These are phyloP conservation scores for Fremontodendron californicum DNA, from an alignment of 345 rosid species.

Conservation along the genomic window DNA sequence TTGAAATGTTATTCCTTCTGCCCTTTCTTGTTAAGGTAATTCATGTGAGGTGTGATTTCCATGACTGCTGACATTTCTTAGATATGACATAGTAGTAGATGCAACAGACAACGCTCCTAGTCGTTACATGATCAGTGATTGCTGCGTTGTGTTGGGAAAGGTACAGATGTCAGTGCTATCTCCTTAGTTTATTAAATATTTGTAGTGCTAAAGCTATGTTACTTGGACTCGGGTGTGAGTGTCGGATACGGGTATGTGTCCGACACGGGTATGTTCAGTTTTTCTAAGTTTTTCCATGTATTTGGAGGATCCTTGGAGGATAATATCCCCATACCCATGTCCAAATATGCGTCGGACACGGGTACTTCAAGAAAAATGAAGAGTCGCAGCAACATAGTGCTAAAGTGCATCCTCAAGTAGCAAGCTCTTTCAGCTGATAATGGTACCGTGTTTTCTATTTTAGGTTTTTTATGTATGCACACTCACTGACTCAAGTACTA, in stretches of 20 bases:
- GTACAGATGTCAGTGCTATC: slow-evolving; percentile 28
- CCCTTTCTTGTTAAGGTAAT: background rate
- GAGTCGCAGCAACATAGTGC: too few relatives aligned
- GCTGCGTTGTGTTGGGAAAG: slow-evolving; percentile 89
- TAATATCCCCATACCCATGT: too few relatives aligned
- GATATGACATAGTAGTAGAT: slow-evolving; percentile 84
- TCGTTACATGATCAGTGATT: slow-evolving; percentile 96
- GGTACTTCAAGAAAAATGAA: too few relatives aligned
- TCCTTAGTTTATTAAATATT: background rate
- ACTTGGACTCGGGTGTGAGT: too few relatives aligned
- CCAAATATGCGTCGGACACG: too few relatives aligned
- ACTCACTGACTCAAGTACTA: background rate
- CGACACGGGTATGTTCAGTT: too few relatives aligned
- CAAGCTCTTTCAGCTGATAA: background rate
- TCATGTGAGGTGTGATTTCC: slow-evolving; percentile 24
- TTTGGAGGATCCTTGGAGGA: too few relatives aligned
- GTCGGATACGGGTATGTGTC: too few relatives aligned
- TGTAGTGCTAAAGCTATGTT: background rate
- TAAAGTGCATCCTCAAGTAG: background rate
- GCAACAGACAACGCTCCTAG: slow-evolving; percentile 98
- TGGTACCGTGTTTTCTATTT: background rate
- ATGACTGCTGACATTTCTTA: slow-evolving; percentile 33
- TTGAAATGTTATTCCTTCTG: background rate
- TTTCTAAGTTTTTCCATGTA: too few relatives aligned
- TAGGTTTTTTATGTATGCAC: background rate